Conservation (phyloP, 768 basidiomycete genomes). For the Pholiota conissans region DNA sequence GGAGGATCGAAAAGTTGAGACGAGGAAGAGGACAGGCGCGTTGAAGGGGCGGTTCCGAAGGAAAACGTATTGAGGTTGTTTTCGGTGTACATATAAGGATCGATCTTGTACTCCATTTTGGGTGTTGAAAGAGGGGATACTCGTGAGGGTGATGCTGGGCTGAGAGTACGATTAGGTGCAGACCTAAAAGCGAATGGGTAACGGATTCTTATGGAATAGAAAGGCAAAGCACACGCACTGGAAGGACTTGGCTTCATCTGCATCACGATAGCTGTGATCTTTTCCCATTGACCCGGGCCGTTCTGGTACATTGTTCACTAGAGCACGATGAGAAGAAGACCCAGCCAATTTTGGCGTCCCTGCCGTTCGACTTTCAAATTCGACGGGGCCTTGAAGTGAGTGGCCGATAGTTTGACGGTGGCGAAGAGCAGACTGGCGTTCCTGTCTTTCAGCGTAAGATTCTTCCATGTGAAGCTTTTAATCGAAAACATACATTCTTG, state of each 20-base stretch:
- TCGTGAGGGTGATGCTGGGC: slow-evolving; percentile 13
- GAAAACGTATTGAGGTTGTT: slow-evolving; percentile 47
- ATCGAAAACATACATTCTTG: no score
- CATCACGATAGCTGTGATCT: slow-evolving; percentile 21
- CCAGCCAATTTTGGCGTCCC: neutral
- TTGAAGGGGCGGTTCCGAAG: slow-evolving; percentile 42
- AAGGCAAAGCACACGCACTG: slow-evolving; percentile 7
- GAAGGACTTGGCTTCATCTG: slow-evolving; percentile 14
- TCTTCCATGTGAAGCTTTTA: no score
- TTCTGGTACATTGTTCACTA: no score
- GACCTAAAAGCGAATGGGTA: slow-evolving; percentile 1
- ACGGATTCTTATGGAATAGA: neutral
- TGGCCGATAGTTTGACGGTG: neutral
- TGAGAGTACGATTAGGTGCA: slow-evolving; percentile 1
- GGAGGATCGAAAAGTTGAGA: slow-evolving; percentile 36
- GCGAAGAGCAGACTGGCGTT: no score
- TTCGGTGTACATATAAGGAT: slow-evolving; percentile 38
- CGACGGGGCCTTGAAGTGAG: neutral
- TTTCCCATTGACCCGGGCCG: slow-evolving; percentile 8
- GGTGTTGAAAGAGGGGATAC: slow-evolving; percentile 9
- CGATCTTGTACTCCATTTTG: slow-evolving; percentile 15
- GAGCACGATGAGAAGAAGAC: no score
- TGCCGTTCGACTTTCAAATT: neutral
- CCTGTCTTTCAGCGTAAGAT: no score
- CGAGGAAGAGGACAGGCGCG: slow-evolving; percentile 26